These are phyloP conservation scores for Verticillium albo-atrum DNA, from an alignment of 2,329 filamentous ascomycete species.

Conservation along the genomic window DNA sequence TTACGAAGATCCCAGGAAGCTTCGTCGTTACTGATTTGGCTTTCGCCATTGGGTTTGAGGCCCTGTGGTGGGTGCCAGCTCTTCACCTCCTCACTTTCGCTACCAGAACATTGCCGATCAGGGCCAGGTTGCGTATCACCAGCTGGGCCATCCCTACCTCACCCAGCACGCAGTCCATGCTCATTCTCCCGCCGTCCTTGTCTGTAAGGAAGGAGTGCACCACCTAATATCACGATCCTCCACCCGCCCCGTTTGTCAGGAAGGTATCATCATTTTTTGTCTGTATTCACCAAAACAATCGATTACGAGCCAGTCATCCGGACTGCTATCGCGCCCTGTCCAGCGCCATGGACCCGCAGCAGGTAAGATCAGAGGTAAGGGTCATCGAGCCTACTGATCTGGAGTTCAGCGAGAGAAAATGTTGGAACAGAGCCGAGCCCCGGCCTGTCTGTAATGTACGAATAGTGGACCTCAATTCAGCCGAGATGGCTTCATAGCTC, in stretches of 20 bases:
- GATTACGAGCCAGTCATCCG: not conserved
- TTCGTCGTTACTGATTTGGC: slow-evolving; percentile 57
- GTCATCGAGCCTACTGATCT: slow-evolving; percentile 32
- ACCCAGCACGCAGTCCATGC: not conserved
- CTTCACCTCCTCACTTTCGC: slow-evolving; percentile 10
- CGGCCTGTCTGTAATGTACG: not conserved
- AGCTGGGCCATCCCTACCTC: not conserved
- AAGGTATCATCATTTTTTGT: slow-evolving; percentile 4
- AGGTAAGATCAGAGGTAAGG: slow-evolving; percentile 57
- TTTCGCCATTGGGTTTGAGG: slow-evolving; percentile 10
- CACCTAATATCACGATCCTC: not conserved
- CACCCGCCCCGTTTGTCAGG: not conserved
- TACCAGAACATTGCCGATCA: not conserved
- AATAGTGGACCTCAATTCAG: not conserved
- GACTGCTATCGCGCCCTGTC: not conserved
- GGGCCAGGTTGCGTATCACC: not conserved
- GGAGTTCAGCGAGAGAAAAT: slow-evolving; percentile 11
- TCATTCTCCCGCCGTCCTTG: not conserved
- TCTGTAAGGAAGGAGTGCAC: not conserved
- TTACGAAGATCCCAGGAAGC: slow-evolving; percentile 72
- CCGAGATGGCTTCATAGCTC: not conserved
- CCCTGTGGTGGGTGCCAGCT: slow-evolving; percentile 37
- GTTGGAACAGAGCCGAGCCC: slow-evolving; percentile 1
- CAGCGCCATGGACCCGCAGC: slow-evolving; percentile 5
- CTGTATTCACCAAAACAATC: not conserved